Base-by-base conservation (phyloP, 2,329 filamentous ascomycete genomes). In the Xylaria sp. region DNA sequence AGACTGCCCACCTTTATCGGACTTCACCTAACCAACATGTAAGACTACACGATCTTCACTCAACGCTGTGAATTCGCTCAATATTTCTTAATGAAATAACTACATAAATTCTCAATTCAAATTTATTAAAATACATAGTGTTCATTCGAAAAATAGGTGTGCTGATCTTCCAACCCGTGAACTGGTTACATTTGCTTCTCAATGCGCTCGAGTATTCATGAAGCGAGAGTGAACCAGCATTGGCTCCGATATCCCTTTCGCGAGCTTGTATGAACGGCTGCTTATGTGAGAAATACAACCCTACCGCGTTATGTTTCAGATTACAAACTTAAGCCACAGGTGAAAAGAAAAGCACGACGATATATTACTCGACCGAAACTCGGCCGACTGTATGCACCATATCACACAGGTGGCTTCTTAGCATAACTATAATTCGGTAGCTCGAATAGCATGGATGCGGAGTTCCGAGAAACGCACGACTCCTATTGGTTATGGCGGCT, bases 351-450 rank as follows among this genome's bases (percentile, higher is more conserved):
- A 23, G 21, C 1, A 16, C 18, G 16, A 18, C 9, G 48, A 10
- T n/a, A 66, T 69, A 21, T 71, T 29, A 25, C 29, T 72, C 59
- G 42, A 37, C 54, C 62, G 62, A 8, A 13, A 21, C 54, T 65
- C 62, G 62, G 67, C 58, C 51, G 63, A 69, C 16, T 51, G 1
- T 42, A 32, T 21, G n/a, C 23, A 5, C 25, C 12, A 57, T 25
- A 18, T 25, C 23, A n/a, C 16, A 42, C 5, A 12, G 37, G 6
- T 21, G 23, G 57, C n/a, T 32, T 51, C 16, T 51, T 53, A 25
- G 53, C 5, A 37, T 5, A 1, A 2, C 27, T 2, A 27, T 6
- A 5, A 35, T 23, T 35, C 16, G 18, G n/a, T 10, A 54, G 13
- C 2, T 23, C 25, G 21, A 12, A 35, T 5, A 32, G 1, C 44